Percentiles rank a stretch among this genome's conserved stretches.
These are phyloP conservation scores for Pueraria montana DNA, from an alignment of 306 rosid species.

Conservation along the genomic window DNA sequence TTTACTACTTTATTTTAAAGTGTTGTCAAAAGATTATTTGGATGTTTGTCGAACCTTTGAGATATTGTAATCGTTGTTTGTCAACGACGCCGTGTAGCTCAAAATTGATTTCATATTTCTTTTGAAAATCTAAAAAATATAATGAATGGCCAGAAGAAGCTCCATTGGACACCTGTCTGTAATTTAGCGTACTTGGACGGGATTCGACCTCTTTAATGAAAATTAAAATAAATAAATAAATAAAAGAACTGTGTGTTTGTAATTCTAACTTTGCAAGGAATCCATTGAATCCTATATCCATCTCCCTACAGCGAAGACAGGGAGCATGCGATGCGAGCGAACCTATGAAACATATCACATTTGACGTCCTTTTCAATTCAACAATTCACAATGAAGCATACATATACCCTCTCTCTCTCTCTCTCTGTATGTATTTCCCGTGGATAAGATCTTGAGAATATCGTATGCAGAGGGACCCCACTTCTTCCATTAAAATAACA, in stretches of 20 bases:
- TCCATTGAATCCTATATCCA: background rate
- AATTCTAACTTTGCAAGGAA: conserved; percentile 40
- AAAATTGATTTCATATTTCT: background rate
- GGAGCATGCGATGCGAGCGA: background rate
- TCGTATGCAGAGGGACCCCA: conserved; percentile 55
- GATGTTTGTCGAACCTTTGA: background rate
- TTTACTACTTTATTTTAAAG: background rate
- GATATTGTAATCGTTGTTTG: background rate
- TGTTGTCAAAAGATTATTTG: background rate
- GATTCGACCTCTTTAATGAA: background rate
- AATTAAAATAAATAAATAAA: background rate
- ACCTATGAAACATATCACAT: background rate
- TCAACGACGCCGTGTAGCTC: background rate
- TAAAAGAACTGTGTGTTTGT: background rate
- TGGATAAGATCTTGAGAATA: conserved; percentile 67
- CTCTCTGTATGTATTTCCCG: background rate
- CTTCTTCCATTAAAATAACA: conserved; percentile 18
- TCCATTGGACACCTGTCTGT: background rate
- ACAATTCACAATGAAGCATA: no score
- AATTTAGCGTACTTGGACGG: no score
- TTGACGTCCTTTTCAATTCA: conserved; percentile 35
- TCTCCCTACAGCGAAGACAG: background rate
- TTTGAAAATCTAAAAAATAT: background rate
- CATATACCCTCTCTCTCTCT: background rate
- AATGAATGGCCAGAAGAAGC: background rate